These are phyloP conservation scores for Nicotiana sylvestris DNA, from an alignment of 257 asterid species.

Conservation along the genomic window DNA sequence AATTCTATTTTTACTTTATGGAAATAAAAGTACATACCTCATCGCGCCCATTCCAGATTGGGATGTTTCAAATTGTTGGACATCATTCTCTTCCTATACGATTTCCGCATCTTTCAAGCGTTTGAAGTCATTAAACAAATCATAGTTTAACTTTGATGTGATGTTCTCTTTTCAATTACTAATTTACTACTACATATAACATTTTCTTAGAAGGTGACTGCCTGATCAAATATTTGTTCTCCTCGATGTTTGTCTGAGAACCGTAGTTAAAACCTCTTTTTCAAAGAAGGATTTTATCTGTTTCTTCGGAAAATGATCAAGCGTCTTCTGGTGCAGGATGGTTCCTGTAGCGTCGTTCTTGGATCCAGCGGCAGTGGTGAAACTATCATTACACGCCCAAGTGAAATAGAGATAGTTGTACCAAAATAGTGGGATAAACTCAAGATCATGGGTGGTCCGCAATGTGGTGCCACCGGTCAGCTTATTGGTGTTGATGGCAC, in stretches of 20 bases:
- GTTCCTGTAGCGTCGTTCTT: conserved; percentile 72
- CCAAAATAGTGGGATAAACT: conserved; percentile 73
- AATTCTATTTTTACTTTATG: background rate
- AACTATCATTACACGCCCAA: conserved; percentile 43
- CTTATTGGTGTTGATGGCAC: conserved; percentile 87
- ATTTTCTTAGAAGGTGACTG: background rate
- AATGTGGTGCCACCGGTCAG: conserved; percentile 76
- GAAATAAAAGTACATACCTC: too few relatives aligned
- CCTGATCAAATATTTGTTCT: background rate
- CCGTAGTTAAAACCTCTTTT: background rate
- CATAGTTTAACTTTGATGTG: background rate
- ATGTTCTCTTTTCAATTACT: too few relatives aligned
- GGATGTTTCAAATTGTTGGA: background rate
- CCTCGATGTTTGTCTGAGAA: background rate
- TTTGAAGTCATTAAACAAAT: background rate
- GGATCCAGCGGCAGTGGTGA: conserved; percentile 70
- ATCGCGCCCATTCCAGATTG: background rate
- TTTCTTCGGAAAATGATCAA: background rate
- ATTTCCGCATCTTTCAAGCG: background rate
- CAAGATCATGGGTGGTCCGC: conserved; percentile 83
- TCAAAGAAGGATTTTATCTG: background rate
- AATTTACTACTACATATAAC: too few relatives aligned
- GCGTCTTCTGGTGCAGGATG: conserved; percentile 51
- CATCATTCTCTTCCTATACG: background rate
- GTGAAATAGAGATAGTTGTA: conserved; percentile 54